Base-by-base conservation (phyloP, 352 stramenopile genomes). In the Phytophthora sojae region DNA sequence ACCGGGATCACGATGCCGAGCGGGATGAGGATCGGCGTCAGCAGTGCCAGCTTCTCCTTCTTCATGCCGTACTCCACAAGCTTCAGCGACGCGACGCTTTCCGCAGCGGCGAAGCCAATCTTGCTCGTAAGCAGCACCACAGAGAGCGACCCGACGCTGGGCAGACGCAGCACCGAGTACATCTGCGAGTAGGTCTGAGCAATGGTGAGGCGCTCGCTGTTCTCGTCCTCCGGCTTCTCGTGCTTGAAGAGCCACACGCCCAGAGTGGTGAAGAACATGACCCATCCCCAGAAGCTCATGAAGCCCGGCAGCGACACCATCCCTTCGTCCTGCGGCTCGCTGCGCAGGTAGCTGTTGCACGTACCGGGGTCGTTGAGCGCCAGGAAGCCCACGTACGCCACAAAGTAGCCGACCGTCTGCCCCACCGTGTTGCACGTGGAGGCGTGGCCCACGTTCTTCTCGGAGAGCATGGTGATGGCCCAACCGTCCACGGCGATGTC, bases 401-500 rank as follows among this genome's bases (percentile, higher is more conserved):
- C 84, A 71, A 99, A 99, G 80, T 98, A 99, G 19, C 98, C 97
- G 58, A 99, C 88, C 58, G 97, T 99, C 83, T 99, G 97, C 25
- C 97, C 97, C 52, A 99, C 97, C 17, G 86, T 93, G 76, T 99
- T 99, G 80, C 96, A 99, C 26, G 97, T 97, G 1, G 97, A 98
- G 30, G 97, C 97, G 57, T 98, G 97, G 35, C 94, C 97, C 32
- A 98, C 88, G 85, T 99, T 99, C 71, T 99, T 96, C 42, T 90
- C 86, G 42, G 88, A 98, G 37, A 99, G 88, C 98, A 99, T 99
- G 0, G 98, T 99, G 37, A 99, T 88, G n/a, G 98, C 98, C 98
- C 98, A 99, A 17, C 98, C 98, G 75, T 99, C 98, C 7, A 99
- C 98, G 8, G 98, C 98, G 71, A 99, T 99, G 77, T 99, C 98